Evolutionary conservation across 2,329 filamentous ascomycete genomes (phyloP).

Genomic region (Amesomyces nigricolor): DNA sequence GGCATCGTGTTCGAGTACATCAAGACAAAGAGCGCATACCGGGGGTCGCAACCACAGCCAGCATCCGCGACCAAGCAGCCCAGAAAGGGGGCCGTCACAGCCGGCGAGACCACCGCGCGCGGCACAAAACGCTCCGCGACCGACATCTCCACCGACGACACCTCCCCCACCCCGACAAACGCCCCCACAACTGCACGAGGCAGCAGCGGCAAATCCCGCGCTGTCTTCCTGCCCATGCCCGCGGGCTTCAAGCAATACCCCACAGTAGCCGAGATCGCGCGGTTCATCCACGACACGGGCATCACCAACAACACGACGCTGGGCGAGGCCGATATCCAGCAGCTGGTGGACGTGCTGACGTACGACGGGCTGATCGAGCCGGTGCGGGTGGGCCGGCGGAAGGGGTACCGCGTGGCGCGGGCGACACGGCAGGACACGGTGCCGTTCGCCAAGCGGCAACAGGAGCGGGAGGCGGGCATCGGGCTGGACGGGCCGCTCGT

Average conservation of each 20-base stretch:
- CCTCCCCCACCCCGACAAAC: conserved; percentile 27
- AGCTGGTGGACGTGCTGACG: conserved; percentile 80
- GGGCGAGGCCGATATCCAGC: conserved; percentile 70
- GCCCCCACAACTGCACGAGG: background rate
- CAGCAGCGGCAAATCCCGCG: conserved; percentile 17
- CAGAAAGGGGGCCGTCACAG: conserved; percentile 52
- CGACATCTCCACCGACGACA: conserved; percentile 38
- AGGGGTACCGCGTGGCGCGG: conserved; percentile 50
- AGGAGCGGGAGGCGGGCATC: conserved; percentile 31
- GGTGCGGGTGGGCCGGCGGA: conserved; percentile 44
- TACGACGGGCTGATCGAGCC: conserved; percentile 80
- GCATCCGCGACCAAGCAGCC: conserved; percentile 36
- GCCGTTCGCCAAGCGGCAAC: conserved; percentile 27
- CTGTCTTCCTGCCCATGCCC: conserved; percentile 47
- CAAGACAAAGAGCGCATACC: conserved; percentile 65
- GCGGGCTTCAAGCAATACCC: conserved; percentile 74
- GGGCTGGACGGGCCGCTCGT: conserved; percentile 25
- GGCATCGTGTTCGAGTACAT: conserved; percentile 69
- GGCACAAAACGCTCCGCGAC: conserved; percentile 49
- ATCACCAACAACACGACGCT: conserved; percentile 68
- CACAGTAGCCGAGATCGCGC: conserved; percentile 71
- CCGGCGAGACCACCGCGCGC: conserved; percentile 33
- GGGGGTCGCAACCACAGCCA: conserved; percentile 33
- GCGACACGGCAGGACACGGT: conserved; percentile 39
- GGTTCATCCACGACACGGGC: conserved; percentile 61